phyloP scores from a whole-genome alignment of 1,284 basidiomycete genomes.

The Trametes polyzona region DNA sequence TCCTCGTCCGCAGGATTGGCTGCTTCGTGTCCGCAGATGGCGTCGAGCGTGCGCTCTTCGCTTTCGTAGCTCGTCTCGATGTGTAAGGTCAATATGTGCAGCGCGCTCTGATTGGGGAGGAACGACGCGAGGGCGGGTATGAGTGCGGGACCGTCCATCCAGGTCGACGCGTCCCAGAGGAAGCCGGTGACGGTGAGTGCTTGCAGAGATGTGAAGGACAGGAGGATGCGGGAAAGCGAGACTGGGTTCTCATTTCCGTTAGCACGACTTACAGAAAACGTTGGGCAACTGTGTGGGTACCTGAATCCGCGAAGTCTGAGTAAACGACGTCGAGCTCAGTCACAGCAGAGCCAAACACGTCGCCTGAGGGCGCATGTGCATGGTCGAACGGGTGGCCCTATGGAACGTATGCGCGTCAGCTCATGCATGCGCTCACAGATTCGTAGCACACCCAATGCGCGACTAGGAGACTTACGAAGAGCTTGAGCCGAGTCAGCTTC shows the following conservation, averaged over 20 bases:
- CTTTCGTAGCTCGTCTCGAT: not conserved
- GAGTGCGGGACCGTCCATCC: not conserved
- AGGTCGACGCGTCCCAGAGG: not conserved
- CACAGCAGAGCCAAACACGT: not conserved
- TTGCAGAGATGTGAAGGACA: not conserved
- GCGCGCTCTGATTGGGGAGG: not conserved
- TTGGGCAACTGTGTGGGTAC: not conserved
- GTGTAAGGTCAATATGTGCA: not conserved
- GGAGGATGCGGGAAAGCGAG: not conserved
- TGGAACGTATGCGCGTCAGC: not conserved
- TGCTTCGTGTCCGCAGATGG: not conserved
- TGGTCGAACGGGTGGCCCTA: slow-evolving; percentile 1
- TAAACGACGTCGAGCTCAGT: not conserved
- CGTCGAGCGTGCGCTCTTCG: not conserved
- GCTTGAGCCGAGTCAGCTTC: not conserved
- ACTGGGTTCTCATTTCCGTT: too few relatives aligned
- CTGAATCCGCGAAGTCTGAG: not conserved
- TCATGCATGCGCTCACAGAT: not conserved
- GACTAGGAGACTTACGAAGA: not conserved
- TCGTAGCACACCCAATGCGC: not conserved
- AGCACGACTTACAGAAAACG: too few relatives aligned
- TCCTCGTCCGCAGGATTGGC: not conserved
- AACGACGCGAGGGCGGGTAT: not conserved
- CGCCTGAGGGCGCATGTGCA: not conserved
- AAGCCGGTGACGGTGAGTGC: not conserved